Evolutionary conservation across 148 eudicot genomes (phyloP).

Genomic region (Nepenthes gracilis): DNA sequence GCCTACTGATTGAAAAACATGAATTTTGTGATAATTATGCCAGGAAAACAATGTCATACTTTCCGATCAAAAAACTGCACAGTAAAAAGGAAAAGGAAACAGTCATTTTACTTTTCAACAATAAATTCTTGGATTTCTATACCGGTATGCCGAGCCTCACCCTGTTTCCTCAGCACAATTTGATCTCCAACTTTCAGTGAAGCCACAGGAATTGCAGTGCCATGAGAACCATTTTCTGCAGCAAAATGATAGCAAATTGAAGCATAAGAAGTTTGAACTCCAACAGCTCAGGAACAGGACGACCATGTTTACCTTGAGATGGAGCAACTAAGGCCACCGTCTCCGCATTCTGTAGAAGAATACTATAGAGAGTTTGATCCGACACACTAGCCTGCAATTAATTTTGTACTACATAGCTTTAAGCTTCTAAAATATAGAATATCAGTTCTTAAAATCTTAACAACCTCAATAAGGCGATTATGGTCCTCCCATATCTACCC

Average conservation of each 20-base stretch:
- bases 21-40: too few relatives aligned
- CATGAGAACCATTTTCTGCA: conserved; percentile 13
- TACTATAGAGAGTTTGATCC: conserved; percentile 38
- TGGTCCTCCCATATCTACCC: too few relatives aligned
- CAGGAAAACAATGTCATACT: too few relatives aligned
- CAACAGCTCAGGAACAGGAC: neutral
- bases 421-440: neutral
- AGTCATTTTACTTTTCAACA: conserved; percentile 50
- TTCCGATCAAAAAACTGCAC: too few relatives aligned
- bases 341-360: conserved; percentile 88
- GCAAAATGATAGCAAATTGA: neutral
- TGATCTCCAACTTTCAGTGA: conserved; percentile 82
- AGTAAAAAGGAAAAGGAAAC: too few relatives aligned
- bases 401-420: neutral
- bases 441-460: neutral
- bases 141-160: conserved; percentile 94
- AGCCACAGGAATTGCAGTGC: conserved; percentile 64
- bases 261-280: neutral
- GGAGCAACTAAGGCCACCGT: conserved; percentile 47
- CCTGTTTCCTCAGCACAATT: conserved; percentile 63
- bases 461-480: neutral
- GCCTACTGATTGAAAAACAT: too few relatives aligned
- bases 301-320: conserved; percentile 12
- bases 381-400: conserved; percentile 31
- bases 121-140: conserved; percentile 86